A percentile compares a stretch with the other conserved stretches of the same genome.
phyloP scores from a whole-genome alignment of 495 filamentous ascomycete genomes.

The Hyaloscypha hepaticicola region DNA sequence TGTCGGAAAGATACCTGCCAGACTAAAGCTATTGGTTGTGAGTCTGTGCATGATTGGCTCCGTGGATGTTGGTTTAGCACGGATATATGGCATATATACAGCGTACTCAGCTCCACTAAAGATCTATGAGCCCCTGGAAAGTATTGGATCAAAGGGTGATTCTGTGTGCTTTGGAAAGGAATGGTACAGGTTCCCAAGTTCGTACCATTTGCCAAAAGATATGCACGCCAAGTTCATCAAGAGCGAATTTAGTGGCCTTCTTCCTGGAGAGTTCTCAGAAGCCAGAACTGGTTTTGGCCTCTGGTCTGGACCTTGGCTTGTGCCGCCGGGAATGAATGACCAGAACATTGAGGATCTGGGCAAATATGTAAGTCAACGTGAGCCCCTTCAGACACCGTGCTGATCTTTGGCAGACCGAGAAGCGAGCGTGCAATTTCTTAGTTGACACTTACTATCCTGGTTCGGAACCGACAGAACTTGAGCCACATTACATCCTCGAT shows the following conservation, averaged over 20 bases:
- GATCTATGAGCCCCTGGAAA: conserved; percentile 59
- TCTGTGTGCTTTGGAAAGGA: conserved; percentile 91
- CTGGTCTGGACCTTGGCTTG: conserved; percentile 75
- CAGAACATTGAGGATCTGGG: conserved; percentile 79
- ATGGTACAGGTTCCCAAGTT: conserved; percentile 97
- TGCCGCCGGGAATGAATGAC: conserved; percentile 88
- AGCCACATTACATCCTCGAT: conserved; percentile 75
- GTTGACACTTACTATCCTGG: conserved; percentile 82
- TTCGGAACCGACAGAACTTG: conserved; percentile 50
- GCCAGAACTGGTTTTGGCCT: conserved; percentile 60
- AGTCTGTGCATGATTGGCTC: conserved; percentile 52
- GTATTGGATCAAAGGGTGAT: conserved; percentile 53
- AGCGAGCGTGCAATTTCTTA: conserved; percentile 75
- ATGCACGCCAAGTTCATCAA: conserved; percentile 85
- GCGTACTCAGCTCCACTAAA: conserved; percentile 85
- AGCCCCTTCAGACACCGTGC: not conserved
- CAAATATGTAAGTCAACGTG: conserved; percentile 69
- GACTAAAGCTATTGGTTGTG: conserved; percentile 64
- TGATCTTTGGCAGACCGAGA: conserved; percentile 51
- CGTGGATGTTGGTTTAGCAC: conserved; percentile 62
- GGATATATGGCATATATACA: conserved; percentile 76
- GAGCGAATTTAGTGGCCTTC: conserved; percentile 82
- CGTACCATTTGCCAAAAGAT: conserved; percentile 78
- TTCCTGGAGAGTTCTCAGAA: conserved; percentile 88
- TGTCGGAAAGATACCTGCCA: conserved; percentile 65